A percentile compares a stretch with the other conserved stretches of the same genome.
phyloP scores from a whole-genome alignment of 2,329 filamentous ascomycete species.

The Pseudocercospora vitis region DNA sequence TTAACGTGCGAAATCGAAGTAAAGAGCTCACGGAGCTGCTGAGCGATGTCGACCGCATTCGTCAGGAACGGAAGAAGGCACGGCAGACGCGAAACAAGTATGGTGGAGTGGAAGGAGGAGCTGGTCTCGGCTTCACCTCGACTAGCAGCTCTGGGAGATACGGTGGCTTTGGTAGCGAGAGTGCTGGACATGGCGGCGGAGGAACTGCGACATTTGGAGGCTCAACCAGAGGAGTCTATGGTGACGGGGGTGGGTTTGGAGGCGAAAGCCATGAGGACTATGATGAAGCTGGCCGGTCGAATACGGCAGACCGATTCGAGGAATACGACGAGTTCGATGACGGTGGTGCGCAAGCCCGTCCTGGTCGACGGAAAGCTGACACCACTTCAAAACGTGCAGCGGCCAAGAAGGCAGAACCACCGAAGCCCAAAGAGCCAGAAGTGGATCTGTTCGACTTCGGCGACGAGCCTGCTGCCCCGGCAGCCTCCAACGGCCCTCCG shows the following conservation, averaged over 20 bases:
- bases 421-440: conserved; percentile 84
- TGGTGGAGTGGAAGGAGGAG: conserved; percentile 84
- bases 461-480: conserved; percentile 62
- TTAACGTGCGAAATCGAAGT: conserved; percentile 94
- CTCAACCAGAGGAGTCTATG: conserved; percentile 76
- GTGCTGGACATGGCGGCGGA: conserved; percentile 41
- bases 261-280: conserved; percentile 63
- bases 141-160: conserved; percentile 63
- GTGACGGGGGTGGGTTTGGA: conserved; percentile 92
- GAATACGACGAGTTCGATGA: conserved; percentile 98
- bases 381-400: conserved; percentile 37
- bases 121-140: conserved; percentile 58
- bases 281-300: conserved; percentile 64
- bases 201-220: conserved; percentile 55
- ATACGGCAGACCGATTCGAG: conserved; percentile 71
- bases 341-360: conserved; percentile 54
- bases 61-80: conserved; percentile 78
- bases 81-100: conserved; percentile 90
- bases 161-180: conserved; percentile 88
- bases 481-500: conserved; percentile 48
- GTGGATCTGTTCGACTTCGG: conserved; percentile 87
- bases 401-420: conserved; percentile 65
- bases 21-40: conserved; percentile 95
- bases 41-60: conserved; percentile 83
- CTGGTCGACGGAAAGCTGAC: conserved; percentile 54